Evolutionary conservation across 2,329 filamentous ascomycete genomes (phyloP), one percentile per base, ranked within the genome.

Genomic region (Fusarium multiceps): DNA sequence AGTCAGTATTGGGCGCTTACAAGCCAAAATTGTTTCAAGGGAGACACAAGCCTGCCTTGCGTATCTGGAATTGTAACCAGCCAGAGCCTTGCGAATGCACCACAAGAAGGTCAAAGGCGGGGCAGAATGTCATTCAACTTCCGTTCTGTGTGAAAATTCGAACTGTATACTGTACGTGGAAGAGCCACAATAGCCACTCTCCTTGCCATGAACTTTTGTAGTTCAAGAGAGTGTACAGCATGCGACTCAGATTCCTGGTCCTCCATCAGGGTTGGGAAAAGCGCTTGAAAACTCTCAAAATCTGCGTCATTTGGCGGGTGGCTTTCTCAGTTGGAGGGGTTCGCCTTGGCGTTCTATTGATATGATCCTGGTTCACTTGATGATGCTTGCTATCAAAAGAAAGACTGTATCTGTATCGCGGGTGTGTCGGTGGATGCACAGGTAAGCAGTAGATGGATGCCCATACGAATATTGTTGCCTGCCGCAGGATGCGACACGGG

Each of bases 41-140:
- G 37, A 59, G 14, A 57, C 28, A 59, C n/a, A 27, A 63, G 42
- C 60, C 57, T 41, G 30, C 18, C 25, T 46, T 30, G 46, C 43
- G 63, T 37, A 47, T 13, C 67, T 41, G 49, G 60, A 55, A 47
- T 45, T 65, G 62, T 63, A 73, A 63, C 68, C 71, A 74, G 68
- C 68, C 70, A 72, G 48, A 60, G 48, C 47, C 47, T 54, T 28
- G 37, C 21, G 41, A 54, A 43, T 40, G 34, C 53, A 68, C 49
- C 63, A 59, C 55, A 63, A 54, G 54, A 59, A 47, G 27, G 48
- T 68, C 50, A 59, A 54, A 54, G 50, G 66, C 61, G 66, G 60
- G 49, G 55, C 60, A 43, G 21, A 27, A 41, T 64, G 66, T 45
- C 42, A 45, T 57, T 54, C 40, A 55, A 34, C 25, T 47, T 18